Percentiles rank a stretch among this genome's conserved stretches.
phyloP scores from a whole-genome alignment of 2,329 filamentous ascomycete genomes.

The Myriangium duriaei region DNA sequence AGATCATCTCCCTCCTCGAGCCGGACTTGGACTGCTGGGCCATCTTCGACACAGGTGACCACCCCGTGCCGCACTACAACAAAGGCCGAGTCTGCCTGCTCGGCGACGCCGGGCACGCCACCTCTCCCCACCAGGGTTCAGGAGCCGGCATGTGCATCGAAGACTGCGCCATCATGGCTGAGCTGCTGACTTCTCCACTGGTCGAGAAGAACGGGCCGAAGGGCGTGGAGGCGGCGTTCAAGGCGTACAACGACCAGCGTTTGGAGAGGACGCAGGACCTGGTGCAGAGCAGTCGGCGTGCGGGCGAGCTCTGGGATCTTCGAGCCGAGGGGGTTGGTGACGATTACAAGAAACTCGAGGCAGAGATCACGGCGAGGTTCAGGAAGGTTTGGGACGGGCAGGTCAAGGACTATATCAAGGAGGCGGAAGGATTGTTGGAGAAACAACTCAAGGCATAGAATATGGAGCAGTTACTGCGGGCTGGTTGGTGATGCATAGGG shows the following conservation, averaged over 20 bases:
- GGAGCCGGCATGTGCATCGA: slow-evolving; percentile 21
- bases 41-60: slow-evolving; percentile 27
- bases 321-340: slow-evolving; percentile 17
- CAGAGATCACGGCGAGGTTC: slow-evolving; percentile 15
- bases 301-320: slow-evolving; percentile 32
- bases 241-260: slow-evolving; percentile 27
- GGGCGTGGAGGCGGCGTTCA: slow-evolving; percentile 25
- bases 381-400: slow-evolving; percentile 10
- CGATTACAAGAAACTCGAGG: slow-evolving; percentile 27
- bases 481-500: too few species aligned
- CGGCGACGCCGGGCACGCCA: slow-evolving; percentile 32
- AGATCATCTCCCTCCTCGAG: slow-evolving; percentile 16
- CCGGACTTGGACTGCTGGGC: slow-evolving; percentile 25
- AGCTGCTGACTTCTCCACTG: slow-evolving; percentile 16
- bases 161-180: slow-evolving; percentile 18
- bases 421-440: slow-evolving; percentile 8
- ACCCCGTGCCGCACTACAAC: slow-evolving; percentile 27
- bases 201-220: slow-evolving; percentile 13
- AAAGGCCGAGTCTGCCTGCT: slow-evolving; percentile 24
- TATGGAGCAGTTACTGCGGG: too few species aligned
- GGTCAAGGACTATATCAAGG: slow-evolving; percentile 10
- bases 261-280: slow-evolving; percentile 34
- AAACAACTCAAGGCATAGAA: slow-evolving; percentile 3
- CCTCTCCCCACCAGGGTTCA: slow-evolving; percentile 30
- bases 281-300: slow-evolving; percentile 28